Evolutionary conservation across 768 basidiomycete species (phyloP), one percentile per base, ranked within the genome.

Genomic region (Aureoboletus auriporus): DNA sequence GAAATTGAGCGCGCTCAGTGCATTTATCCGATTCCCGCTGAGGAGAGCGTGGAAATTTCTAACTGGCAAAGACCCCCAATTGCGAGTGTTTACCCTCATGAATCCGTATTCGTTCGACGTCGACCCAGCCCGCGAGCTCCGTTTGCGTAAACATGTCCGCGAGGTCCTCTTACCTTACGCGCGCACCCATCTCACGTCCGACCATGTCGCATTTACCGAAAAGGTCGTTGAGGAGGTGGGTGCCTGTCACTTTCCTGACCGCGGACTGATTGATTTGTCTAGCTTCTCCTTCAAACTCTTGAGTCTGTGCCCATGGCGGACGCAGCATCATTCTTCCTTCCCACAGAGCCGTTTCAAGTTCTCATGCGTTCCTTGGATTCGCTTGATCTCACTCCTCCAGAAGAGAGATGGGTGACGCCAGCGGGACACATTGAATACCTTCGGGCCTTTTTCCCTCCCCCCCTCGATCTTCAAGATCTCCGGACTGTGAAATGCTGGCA

Each of bases 151-250:
- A 39, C 83, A 84, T 57, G 77, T 86, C 48, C 78, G 73, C 35
- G 64, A 73, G 31, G 62, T 83, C 27, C 71, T 86, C 27, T 66
- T 78, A 27, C 69, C 75, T 36, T 87, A 86, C 55, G 75, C 69
- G 7, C 70, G 70, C 31, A 64, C 60, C 14, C 76, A 87, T 62
- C 63, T 83, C 29, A 77, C 81, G 0, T 75, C 66, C 46, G 73
- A 84, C 58, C 76, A 86, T 58, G 63, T 79, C 38, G 60, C 69
- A 12, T 79, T 75, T 56, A 84, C 83, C 4, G 70, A 78, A 50
- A 60, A 67, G 47, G 69, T 73, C 2, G 75, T 79, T 13, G 56
- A 71, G 35, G 69, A 80, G 56, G 84, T 76, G 37, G 36, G 64
- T 49, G 2, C 39, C 13, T 14, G 2, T 10, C 16, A 17, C 23